A percentile compares a stretch with the other conserved stretches of the same genome.
Evolutionary conservation across 202 grass and related monocot genomes (phyloP).

Genomic region (Hordeum pubiflorum): DNA sequence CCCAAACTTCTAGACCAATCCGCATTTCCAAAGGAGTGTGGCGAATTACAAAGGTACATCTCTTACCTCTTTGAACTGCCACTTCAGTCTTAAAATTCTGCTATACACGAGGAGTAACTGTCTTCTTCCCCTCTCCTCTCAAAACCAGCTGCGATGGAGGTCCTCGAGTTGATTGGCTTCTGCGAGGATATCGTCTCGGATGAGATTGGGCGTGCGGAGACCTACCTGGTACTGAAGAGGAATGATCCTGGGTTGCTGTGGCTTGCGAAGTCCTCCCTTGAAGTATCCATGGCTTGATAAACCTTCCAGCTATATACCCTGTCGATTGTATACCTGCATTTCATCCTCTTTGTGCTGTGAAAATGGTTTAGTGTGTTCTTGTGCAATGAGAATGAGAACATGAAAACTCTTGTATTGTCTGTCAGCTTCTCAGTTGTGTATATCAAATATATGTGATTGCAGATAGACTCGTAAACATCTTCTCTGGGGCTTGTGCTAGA

Average conservation of each 20-base stretch:
- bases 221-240: slow-evolving; percentile 82
- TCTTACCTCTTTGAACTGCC: neutral
- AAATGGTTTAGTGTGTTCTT: neutral
- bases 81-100: neutral
- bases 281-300: slow-evolving; percentile 61
- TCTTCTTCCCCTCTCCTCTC: neutral
- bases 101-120: neutral
- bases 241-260: slow-evolving; percentile 85
- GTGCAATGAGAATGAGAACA: slow-evolving; percentile 1
- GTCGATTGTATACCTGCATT: neutral
- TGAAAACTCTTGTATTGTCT: neutral
- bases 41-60: slow-evolving; percentile 59
- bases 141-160: slow-evolving; percentile 77
- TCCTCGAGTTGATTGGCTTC: slow-evolving; percentile 85
- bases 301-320: neutral
- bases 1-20: slow-evolving; percentile 55
- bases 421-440: neutral
- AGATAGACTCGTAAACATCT: neutral
- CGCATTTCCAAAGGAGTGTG: slow-evolving; percentile 73
- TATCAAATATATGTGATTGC: neutral
- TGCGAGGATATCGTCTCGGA: slow-evolving; percentile 61
- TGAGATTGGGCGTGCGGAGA: slow-evolving; percentile 53
- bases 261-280: slow-evolving; percentile 85
- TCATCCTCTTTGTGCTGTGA: neutral
- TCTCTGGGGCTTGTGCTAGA: neutral